Base-by-base conservation (phyloP, 148 eudicot species). In the Cornus florida region DNA sequence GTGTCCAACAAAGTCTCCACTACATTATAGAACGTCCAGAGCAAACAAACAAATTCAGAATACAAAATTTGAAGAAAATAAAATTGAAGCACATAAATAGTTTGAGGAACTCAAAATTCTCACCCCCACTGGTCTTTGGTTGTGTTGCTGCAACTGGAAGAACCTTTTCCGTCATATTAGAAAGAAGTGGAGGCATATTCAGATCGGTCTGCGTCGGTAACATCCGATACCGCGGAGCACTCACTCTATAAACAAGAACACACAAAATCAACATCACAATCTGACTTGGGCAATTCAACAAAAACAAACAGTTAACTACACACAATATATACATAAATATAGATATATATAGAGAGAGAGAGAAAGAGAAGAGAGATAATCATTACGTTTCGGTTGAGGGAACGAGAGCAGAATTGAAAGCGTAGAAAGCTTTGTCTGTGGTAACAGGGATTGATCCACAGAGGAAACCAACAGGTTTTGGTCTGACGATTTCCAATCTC, bases 371-470 rank as follows among this genome's bases (percentile, higher is more conserved):
- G 10, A 77, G 38, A 28, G 14, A 75, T 33, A 31, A 78, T 59
- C 5, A 75, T 38, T 92, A 92, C 97, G 92, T 87, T 81, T 80
- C 82, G 20, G 94, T 62, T 75, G 98, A 92, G 31, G 93, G 95
- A 65, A 94, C 86, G 20, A 94, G 88, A 46, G 90, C 92, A 41
- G 93, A 89, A 64, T 82, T 80, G 81, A 93, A 88, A 57, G 83
- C 80, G 39, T 76, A 86, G 75, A 89, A 89, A 50, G 98, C 83
- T 41, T 91, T 84, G 79, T 90, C 96, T 38, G 97, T 91, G 35
- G 97, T 87, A 53, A 92, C 92, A n/a, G 96, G 97, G 60, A 95
- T 91, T 3, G 97, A 93, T 28, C 97, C 98, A 74, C 97, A 93
- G 22, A 95, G 92, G 78, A 93, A 93, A 35, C 96, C 93, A 3